Evolutionary conservation across 441 rosid species (phyloP).

Genomic region (Arabidopsis hybrid): DNA sequence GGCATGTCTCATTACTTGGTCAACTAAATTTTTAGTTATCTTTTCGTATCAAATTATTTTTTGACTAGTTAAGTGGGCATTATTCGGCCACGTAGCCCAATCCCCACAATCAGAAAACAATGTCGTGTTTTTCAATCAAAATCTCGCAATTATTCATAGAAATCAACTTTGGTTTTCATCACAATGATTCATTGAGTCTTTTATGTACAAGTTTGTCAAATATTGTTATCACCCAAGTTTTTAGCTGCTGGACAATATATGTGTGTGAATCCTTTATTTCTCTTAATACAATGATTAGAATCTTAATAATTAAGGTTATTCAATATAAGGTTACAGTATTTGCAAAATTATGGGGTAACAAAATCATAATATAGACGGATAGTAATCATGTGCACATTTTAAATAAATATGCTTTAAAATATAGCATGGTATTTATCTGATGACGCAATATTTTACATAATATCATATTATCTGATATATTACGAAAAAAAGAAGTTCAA

Average conservation of each 20-base stretch:
- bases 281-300: neutral
- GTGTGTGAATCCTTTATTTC: neutral
- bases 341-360: no score
- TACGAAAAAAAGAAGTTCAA: no score
- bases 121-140: neutral
- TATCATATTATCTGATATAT: no score
- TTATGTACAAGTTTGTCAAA: neutral
- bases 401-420: no score
- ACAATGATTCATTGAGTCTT: neutral
- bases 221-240: neutral
- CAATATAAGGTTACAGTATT: no score
- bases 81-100: conserved; percentile 30
- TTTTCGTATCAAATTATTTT: neutral
- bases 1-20: neutral
- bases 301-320: neutral
- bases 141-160: neutral
- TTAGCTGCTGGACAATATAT: neutral
- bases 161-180: neutral
- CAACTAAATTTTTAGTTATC: conserved; percentile 2
- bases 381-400: no score
- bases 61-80: conserved; percentile 27
- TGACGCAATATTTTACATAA: no score
- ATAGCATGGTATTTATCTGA: no score
- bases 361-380: no score
- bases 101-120: neutral